These are phyloP conservation scores for Entrophospora sp. DNA, from an alignment of 192 early-diverging fungal species.

Conservation along the genomic window DNA sequence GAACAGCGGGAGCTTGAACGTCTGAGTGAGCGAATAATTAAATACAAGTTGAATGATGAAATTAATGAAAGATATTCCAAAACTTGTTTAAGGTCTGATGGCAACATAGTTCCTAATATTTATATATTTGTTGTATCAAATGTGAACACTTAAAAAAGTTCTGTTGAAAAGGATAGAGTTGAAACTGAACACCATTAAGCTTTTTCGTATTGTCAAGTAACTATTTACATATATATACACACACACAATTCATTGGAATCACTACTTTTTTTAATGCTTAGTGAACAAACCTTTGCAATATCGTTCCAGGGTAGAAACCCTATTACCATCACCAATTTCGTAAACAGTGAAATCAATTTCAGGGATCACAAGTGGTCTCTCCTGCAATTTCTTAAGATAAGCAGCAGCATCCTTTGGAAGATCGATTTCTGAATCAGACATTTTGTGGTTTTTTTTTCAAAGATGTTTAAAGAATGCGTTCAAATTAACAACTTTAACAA, in stretches of 20 bases:
- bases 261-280: not conserved
- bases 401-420: conserved; percentile 24
- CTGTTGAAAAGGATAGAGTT: not conserved
- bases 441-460: no score
- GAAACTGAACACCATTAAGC: no score
- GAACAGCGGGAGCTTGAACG: conserved; percentile 45
- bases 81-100: not conserved
- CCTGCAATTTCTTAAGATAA: conserved; percentile 30
- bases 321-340: conserved; percentile 60
- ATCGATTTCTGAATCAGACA: conserved; percentile 6
- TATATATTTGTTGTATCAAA: not conserved
- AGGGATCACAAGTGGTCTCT: conserved; percentile 38
- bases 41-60: not conserved
- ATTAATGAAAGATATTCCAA: not conserved
- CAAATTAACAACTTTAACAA: no score
- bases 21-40: conserved; percentile 20
- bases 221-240: not conserved
- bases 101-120: not conserved
- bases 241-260: not conserved
- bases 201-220: not conserved
- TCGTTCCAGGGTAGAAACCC: conserved; percentile 65
- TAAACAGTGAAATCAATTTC: conserved; percentile 76
- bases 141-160: not conserved
- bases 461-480: no score
- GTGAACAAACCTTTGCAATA: conserved; percentile 60